Conservation (phyloP, 805 yeast species). For the Saturnispora mendoncae region DNA sequence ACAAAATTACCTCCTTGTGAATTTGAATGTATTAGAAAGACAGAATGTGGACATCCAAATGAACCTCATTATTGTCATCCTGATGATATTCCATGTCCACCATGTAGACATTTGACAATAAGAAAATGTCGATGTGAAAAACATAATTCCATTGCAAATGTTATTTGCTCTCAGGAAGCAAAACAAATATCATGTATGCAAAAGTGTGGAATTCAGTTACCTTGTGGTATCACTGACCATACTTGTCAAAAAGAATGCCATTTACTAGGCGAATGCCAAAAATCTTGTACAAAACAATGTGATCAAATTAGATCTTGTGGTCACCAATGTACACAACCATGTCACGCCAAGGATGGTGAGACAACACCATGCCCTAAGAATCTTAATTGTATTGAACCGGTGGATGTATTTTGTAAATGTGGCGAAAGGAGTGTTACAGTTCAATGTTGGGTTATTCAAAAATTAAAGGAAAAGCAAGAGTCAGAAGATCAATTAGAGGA, state of each 20-base stretch:
- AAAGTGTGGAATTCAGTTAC: conserved; percentile 44
- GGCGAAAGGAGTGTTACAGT: conserved; percentile 42
- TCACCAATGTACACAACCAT: conserved; percentile 53
- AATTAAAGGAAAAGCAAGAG: conserved; percentile 9
- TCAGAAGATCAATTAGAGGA: neutral
- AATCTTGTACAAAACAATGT: conserved; percentile 54
- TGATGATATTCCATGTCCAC: conserved; percentile 58
- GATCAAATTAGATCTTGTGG: conserved; percentile 51
- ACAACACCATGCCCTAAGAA: conserved; percentile 43
- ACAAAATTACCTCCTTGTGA: conserved; percentile 55
- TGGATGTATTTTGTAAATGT: conserved; percentile 54
- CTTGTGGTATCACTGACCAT: conserved; percentile 37
- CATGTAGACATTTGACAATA: conserved; percentile 46
- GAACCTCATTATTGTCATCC: conserved; percentile 71
- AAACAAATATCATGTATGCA: conserved; percentile 54
- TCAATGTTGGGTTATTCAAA: conserved; percentile 38
- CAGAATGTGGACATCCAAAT: conserved; percentile 60
- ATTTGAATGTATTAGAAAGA: conserved; percentile 50
- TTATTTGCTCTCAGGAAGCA: conserved; percentile 57
- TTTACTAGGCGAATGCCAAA: conserved; percentile 46
- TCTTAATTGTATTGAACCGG: conserved; percentile 41
- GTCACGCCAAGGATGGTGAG: conserved; percentile 41
- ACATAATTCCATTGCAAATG: conserved; percentile 39
- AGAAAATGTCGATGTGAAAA: conserved; percentile 27
- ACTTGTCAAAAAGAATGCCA: conserved; percentile 50